Evolutionary conservation across 768 basidiomycete genomes (phyloP).

Genomic region (Russula lepida): DNA sequence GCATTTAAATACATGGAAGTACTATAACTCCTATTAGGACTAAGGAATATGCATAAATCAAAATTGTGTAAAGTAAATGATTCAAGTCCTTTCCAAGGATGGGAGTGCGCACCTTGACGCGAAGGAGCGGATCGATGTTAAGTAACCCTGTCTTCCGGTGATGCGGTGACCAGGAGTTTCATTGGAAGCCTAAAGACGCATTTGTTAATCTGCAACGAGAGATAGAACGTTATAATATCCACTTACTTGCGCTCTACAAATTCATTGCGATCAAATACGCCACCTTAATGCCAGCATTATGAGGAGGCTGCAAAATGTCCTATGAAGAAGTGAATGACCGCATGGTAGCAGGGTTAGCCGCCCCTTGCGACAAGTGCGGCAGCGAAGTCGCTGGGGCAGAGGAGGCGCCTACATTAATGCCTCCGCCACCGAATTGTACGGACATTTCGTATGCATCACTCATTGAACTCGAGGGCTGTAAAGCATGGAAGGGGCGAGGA

Average conservation of each 20-base stretch:
- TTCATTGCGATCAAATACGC: constrained; percentile 65
- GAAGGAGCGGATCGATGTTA: constrained; percentile 89
- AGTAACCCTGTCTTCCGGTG: constrained; percentile 85
- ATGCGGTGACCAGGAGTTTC: constrained; percentile 49
- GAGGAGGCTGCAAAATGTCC: constrained; percentile 9
- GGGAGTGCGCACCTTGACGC: constrained; percentile 58
- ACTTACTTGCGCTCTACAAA: constrained; percentile 72
- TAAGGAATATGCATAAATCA: too few species aligned
- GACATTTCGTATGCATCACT: background rate
- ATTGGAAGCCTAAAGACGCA: constrained; percentile 55
- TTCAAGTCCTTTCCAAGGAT: constrained; percentile 54
- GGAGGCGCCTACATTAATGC: background rate
- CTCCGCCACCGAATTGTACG: background rate
- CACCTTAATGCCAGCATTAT: constrained; percentile 37
- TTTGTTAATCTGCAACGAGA: background rate
- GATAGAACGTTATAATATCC: constrained; percentile 4
- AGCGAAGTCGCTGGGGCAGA: background rate
- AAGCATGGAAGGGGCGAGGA: background rate
- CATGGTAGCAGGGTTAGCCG: background rate
- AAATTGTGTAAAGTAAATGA: constrained; percentile 45
- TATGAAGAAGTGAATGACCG: constrained; percentile 1
- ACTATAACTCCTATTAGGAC: too few species aligned
- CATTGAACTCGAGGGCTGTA: background rate
- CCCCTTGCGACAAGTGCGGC: background rate
- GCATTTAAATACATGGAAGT: too few species aligned